A percentile compares a stretch with the other conserved stretches of the same genome.
Conservation (phyloP, 495 filamentous ascomycete genomes). For the Tuber aestivum region DNA sequence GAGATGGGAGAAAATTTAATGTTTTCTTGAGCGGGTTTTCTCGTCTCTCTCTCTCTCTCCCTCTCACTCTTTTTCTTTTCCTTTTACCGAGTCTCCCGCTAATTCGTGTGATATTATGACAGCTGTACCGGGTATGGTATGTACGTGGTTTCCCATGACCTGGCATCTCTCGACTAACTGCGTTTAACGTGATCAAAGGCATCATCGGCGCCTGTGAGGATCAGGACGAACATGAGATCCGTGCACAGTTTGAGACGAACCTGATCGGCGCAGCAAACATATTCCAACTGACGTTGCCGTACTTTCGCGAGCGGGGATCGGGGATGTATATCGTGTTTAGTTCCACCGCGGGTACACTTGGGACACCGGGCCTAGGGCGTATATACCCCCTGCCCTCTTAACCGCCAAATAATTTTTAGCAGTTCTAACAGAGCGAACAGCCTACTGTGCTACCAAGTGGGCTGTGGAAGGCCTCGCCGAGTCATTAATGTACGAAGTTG, state of each 20-base stretch:
- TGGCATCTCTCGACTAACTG: background rate
- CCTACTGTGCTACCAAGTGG: conserved; percentile 94
- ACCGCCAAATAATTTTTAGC: background rate
- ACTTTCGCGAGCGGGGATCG: conserved; percentile 68
- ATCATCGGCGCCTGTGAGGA: conserved; percentile 95
- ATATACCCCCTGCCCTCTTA: background rate
- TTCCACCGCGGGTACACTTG: conserved; percentile 79
- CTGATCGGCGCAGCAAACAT: conserved; percentile 93
- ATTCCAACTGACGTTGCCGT: conserved; percentile 77
- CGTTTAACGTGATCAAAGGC: conserved; percentile 46
- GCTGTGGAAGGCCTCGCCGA: conserved; percentile 92
- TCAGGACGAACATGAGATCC: conserved; percentile 89
- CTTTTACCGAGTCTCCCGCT: background rate
- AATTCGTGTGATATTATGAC: conserved; percentile 7
- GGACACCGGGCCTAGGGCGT: conserved; percentile 79
- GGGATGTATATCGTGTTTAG: conserved; percentile 92
- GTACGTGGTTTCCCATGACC: background rate
- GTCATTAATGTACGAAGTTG: conserved; percentile 90
- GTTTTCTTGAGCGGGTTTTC: background rate
- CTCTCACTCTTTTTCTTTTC: background rate
- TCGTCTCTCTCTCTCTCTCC: no score
- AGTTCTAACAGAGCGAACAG: conserved; percentile 3
- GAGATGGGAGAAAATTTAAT: background rate
- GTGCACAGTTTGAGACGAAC: conserved; percentile 95
- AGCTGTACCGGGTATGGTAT: conserved; percentile 40